A percentile compares a stretch with the other conserved stretches of the same genome.
Evolutionary conservation across 176 grass and related monocot genomes (phyloP).

Genomic region (Avena atlantica): DNA sequence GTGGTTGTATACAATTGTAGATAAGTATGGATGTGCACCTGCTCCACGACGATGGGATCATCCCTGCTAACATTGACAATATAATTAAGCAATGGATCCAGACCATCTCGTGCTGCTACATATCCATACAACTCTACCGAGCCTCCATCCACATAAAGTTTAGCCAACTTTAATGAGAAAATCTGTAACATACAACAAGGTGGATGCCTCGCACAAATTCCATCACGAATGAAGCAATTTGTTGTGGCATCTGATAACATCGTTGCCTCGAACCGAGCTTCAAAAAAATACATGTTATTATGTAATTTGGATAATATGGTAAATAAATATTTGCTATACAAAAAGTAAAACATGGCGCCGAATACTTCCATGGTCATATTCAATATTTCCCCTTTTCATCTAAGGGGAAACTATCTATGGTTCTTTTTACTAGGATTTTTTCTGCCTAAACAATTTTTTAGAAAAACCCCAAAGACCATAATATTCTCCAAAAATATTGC

Average conservation of each 20-base stretch:
- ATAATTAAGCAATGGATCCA: constrained; percentile 15
- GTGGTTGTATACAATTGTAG: background rate
- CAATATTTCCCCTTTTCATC: background rate
- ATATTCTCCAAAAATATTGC: background rate
- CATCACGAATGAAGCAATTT: background rate
- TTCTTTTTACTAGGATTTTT: background rate
- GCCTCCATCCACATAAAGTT: background rate
- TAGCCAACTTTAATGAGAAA: background rate
- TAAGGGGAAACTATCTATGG: background rate
- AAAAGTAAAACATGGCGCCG: background rate
- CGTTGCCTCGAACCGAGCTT: background rate
- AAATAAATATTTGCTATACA: background rate
- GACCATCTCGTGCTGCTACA: background rate
- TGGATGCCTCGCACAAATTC: background rate
- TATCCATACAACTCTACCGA: constrained; percentile 19
- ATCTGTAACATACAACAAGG: background rate
- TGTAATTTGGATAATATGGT: background rate
- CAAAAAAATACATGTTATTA: background rate
- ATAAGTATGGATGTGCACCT: background rate
- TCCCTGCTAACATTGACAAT: constrained; percentile 7
- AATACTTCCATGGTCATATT: background rate
- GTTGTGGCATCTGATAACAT: background rate
- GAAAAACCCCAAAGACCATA: background rate
- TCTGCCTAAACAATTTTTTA: background rate
- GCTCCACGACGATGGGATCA: constrained; percentile 5